Evolutionary conservation across 1,284 basidiomycete species (phyloP).

Genomic region (Caloboletus inedulis): DNA sequence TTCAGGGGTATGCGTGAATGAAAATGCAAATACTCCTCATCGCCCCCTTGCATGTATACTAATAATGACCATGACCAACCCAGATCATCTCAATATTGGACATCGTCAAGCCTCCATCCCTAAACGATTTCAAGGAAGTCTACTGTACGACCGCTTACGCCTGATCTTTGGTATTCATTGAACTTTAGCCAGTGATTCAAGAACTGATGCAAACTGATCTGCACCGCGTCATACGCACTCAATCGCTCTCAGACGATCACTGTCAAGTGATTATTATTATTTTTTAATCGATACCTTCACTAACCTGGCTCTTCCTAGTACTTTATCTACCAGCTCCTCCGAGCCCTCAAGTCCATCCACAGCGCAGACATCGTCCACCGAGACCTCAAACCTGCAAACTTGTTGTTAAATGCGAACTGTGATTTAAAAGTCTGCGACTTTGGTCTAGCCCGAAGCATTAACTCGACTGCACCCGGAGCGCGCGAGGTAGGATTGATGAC

Average conservation of each 20-base stretch:
- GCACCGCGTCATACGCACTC: constrained; percentile 87
- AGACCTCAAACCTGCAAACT: constrained; percentile 80
- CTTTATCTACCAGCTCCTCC: constrained; percentile 73
- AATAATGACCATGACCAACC: not conserved
- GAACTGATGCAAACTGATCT: constrained; percentile 91
- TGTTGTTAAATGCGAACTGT: constrained; percentile 81
- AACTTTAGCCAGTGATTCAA: constrained; percentile 62
- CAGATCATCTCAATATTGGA: constrained; percentile 86
- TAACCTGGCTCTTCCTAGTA: constrained; percentile 41
- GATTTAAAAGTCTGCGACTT: constrained; percentile 88
- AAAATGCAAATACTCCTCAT: constrained; percentile 50
- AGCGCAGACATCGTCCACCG: constrained; percentile 78
- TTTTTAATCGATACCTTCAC: constrained; percentile 4
- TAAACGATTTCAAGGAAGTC: constrained; percentile 82
- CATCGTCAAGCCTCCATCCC: constrained; percentile 75
- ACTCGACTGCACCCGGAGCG: constrained; percentile 56
- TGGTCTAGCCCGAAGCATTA: constrained; percentile 72
- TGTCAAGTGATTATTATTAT: constrained; percentile 55
- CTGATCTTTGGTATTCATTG: not conserved
- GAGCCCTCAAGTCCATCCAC: constrained; percentile 83
- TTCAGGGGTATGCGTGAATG: constrained; percentile 77
- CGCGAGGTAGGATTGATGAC: constrained; percentile 79
- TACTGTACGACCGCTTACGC: constrained; percentile 49
- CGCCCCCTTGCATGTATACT: not conserved
- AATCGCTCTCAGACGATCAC: constrained; percentile 87